phyloP scores from a whole-genome alignment of 768 basidiomycete species.

The Trametes meyenii region DNA sequence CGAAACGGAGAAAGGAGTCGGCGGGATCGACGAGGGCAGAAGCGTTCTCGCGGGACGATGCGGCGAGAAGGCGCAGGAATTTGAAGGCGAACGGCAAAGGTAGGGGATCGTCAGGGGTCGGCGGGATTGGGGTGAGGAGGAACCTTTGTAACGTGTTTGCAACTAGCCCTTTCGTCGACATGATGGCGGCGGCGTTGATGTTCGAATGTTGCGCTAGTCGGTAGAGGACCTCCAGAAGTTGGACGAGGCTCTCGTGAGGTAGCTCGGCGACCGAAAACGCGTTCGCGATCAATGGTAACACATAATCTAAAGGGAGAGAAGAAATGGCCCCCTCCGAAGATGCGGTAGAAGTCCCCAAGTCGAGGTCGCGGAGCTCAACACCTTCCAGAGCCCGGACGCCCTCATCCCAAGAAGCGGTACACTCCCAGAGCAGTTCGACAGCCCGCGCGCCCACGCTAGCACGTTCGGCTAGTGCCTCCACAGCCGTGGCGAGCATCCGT shows the following conservation, averaged over 20 bases:
- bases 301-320: slow-evolving; percentile 43
- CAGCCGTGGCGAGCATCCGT: slow-evolving; percentile 65
- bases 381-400: slow-evolving; percentile 39
- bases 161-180: slow-evolving; percentile 54
- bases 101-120: slow-evolving; percentile 31
- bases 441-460: slow-evolving; percentile 70
- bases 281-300: slow-evolving; percentile 55
- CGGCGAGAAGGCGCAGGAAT: slow-evolving; percentile 59
- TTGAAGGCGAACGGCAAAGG: slow-evolving; percentile 55
- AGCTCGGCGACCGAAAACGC: slow-evolving; percentile 44
- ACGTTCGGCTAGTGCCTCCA: slow-evolving; percentile 64
- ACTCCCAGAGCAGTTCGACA: slow-evolving; percentile 75
- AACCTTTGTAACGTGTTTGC: slow-evolving; percentile 56
- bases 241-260: slow-evolving; percentile 51
- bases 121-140: slow-evolving; percentile 55
- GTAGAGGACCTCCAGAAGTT: slow-evolving; percentile 60
- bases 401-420: slow-evolving; percentile 66
- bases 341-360: slow-evolving; percentile 29
- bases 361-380: slow-evolving; percentile 47
- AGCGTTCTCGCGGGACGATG: slow-evolving; percentile 72
- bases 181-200: slow-evolving; percentile 52
- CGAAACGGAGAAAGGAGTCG: slow-evolving; percentile 73
- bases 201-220: slow-evolving; percentile 65
- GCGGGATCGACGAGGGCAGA: slow-evolving; percentile 53
- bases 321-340: slow-evolving; percentile 31